Evolutionary conservation across 192 early-diverging fungal species (phyloP), one percentile per base, ranked within the genome.

Genomic region (Coemansia sp.): DNA sequence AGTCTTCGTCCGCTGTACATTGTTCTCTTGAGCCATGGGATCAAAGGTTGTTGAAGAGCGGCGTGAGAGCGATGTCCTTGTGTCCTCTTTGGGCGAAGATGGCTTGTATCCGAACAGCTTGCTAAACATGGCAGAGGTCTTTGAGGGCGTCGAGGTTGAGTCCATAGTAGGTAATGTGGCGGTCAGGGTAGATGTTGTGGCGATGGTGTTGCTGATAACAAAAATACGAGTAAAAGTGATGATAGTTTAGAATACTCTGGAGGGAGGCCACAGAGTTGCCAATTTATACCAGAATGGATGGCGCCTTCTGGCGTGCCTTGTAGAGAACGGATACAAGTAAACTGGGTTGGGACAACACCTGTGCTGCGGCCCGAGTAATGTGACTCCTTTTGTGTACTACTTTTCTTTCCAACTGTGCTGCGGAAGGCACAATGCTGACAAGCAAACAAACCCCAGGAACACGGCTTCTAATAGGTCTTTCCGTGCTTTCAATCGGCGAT

Each of bases 31-130:
- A 15, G 58, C 17, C 29, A 12, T 50, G 27, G 4, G 32, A n/a
- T 46, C 63, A 15, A 69, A 62, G 21, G 67, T 75, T 21, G 50
- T 21, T 2, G 67, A 69, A 11, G 73, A 69, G 57, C 73, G 63
- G 37, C 61, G 44, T 19, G 62, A 38, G 19, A 34, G 57, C 21
- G 63, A 51, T 4, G 25, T n/a, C 3, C 2, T 37, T 5, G 19
- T 46, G 19, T 41, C 19, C 12, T 32, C 62, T 38, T 63, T 45
- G 62, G 62, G 42, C 39, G 19, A 44, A 17, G 62, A 63, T 31
- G 5, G 36, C 59, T 61, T 61, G 34, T 23, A 17, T 23, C 21
- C 5, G 34, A 61, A 61, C 59, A 36, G 36, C 59, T 61, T 61
- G 17, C 19, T 61, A 23, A 61, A 31, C 59, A 38, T 23, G 59